Conservation (phyloP, 768 basidiomycete genomes). For the Strobilomyces confusus region DNA sequence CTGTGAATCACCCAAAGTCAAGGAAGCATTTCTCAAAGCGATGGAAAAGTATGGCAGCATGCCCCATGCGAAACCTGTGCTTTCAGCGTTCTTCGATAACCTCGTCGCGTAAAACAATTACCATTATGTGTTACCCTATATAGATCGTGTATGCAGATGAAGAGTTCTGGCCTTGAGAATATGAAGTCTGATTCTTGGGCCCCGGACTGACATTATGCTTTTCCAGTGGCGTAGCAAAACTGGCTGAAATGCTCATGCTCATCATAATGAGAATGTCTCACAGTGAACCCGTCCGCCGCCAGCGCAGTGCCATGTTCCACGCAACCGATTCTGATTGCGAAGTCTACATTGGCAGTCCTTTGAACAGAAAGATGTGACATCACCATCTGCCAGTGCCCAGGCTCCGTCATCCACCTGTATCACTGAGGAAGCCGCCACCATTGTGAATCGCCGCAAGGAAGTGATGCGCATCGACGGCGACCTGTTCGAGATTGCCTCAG, state of each 20-base stretch:
- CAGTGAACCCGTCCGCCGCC: no score
- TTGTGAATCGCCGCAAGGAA: constrained; percentile 87
- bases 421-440: constrained; percentile 85
- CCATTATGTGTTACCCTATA: background rate
- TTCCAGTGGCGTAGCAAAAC: no score
- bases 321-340: no score
- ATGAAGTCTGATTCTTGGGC: background rate
- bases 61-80: constrained; percentile 8
- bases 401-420: constrained; percentile 94
- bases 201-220: no score
- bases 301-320: no score
- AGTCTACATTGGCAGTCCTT: no score
- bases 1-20: constrained; percentile 9
- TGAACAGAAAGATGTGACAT: no score
- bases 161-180: no score
- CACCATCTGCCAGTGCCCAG: constrained; percentile 86
- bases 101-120: background rate
- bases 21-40: constrained; percentile 10
- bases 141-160: no score
- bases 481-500: constrained; percentile 91
- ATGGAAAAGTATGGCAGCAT: constrained; percentile 1
- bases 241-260: no score
- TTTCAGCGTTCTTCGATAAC: constrained; percentile 18
- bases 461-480: constrained; percentile 94
- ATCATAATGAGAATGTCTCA: no score